Conservation (phyloP, 306 rosid genomes). For the Lupinus albus region DNA sequence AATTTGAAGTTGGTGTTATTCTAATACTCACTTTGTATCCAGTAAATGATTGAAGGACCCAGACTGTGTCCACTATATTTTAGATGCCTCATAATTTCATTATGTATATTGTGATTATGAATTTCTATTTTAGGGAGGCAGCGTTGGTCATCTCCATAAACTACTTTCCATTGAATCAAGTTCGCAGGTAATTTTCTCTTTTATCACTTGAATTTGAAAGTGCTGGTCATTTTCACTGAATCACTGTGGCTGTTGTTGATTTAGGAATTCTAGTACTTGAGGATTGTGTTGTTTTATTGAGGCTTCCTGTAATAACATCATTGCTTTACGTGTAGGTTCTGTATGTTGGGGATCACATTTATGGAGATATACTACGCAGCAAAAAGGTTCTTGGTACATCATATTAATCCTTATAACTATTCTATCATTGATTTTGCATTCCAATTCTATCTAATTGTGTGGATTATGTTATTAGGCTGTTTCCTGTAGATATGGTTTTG, state of each 20-base stretch:
- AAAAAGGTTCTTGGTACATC: slow-evolving; percentile 91
- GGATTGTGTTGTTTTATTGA: slow-evolving; percentile 19
- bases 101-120: slow-evolving; percentile 28
- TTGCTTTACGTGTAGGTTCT: slow-evolving; percentile 67
- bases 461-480: neutral
- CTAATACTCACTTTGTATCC: slow-evolving; percentile 17
- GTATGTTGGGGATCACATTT: slow-evolving; percentile 97
- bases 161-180: slow-evolving; percentile 90
- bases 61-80: no score
- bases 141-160: slow-evolving; percentile 87
- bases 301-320: slow-evolving; percentile 19
- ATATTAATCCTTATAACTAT: slow-evolving; percentile 35
- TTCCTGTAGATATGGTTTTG: slow-evolving; percentile 9
- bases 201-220: neutral
- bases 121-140: slow-evolving; percentile 78
- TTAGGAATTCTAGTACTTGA: slow-evolving; percentile 30
- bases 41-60: no score
- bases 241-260: slow-evolving; percentile 4
- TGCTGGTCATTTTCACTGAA: slow-evolving; percentile 15
- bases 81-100: slow-evolving; percentile 20
- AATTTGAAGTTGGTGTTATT: slow-evolving; percentile 21
- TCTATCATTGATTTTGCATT: slow-evolving; percentile 8
- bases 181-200: slow-evolving; percentile 69
- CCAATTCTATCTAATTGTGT: neutral
- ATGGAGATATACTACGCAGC: slow-evolving; percentile 96